phyloP scores from a whole-genome alignment of 306 rosid species.

The Fragaria iinumae region DNA sequence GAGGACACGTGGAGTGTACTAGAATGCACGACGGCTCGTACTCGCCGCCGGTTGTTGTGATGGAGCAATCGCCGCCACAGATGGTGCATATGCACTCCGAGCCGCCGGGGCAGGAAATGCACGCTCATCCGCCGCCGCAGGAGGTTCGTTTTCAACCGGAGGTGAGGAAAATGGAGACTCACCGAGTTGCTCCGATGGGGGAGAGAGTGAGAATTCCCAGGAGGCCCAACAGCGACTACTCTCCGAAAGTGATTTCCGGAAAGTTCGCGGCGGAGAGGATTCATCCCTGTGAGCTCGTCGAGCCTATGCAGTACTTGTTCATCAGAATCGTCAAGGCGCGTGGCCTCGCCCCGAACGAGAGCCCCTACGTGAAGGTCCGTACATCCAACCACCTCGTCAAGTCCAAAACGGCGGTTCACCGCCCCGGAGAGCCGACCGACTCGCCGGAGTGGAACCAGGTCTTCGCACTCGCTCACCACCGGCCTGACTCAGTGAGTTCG shows the following conservation, averaged over 20 bases:
- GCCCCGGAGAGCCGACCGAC: constrained; percentile 60
- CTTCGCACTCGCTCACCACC: constrained; percentile 53
- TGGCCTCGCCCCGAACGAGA: constrained; percentile 45
- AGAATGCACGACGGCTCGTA: constrained; percentile 26
- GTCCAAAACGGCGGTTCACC: constrained; percentile 48
- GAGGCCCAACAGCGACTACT: constrained; percentile 59
- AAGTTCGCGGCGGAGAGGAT: constrained; percentile 46
- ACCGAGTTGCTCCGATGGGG: constrained; percentile 28
- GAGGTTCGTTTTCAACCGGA: constrained; percentile 49
- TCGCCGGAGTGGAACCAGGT: constrained; percentile 87
- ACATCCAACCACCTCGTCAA: constrained; percentile 39
- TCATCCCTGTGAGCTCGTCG: constrained; percentile 80
- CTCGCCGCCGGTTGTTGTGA: constrained; percentile 54
- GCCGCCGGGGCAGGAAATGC: constrained; percentile 33
- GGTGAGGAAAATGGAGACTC: constrained; percentile 65
- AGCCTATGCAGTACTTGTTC: constrained; percentile 85
- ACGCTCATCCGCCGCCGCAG: constrained; percentile 25
- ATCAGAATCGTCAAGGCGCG: constrained; percentile 76
- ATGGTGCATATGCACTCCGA: constrained; percentile 51
- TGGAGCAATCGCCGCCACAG: constrained; percentile 52
- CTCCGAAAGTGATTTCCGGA: constrained; percentile 57
- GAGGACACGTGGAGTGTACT: constrained; percentile 12
- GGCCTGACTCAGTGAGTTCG: constrained; percentile 44
- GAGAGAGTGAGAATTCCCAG: constrained; percentile 59
- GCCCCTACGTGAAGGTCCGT: constrained; percentile 59